phyloP scores from a whole-genome alignment of 805 yeast species.

The Candida ascalaphidarum region DNA sequence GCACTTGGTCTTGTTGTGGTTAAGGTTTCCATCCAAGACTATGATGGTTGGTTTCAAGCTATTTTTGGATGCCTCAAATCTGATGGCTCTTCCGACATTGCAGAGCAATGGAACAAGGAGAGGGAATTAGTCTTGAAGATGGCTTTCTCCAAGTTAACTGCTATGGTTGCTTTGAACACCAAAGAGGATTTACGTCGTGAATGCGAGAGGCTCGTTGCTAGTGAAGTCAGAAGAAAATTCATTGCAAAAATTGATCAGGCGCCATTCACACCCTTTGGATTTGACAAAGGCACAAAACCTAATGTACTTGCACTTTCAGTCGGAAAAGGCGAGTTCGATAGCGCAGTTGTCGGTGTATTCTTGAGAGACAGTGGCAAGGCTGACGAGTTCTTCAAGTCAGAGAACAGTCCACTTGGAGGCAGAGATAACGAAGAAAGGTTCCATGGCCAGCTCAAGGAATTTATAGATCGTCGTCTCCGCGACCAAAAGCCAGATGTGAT shows the following conservation, averaged over 20 bases:
- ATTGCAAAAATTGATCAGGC: constrained; percentile 80
- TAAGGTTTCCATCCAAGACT: constrained; percentile 45
- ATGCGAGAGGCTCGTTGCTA: constrained; percentile 64
- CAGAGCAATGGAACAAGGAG: constrained; percentile 73
- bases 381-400: constrained; percentile 69
- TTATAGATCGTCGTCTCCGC: constrained; percentile 53
- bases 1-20: constrained; percentile 62
- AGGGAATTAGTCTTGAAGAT: constrained; percentile 58
- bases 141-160: constrained; percentile 61
- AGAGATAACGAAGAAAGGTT: constrained; percentile 35
- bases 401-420: constrained; percentile 52
- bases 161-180: constrained; percentile 62
- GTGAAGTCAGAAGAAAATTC: constrained; percentile 63
- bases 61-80: constrained; percentile 52
- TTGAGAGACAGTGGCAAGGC: constrained; percentile 77
- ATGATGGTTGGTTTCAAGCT: constrained; percentile 31
- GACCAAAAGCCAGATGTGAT: constrained; percentile 69
- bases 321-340: constrained; percentile 79
- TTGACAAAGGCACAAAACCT: constrained; percentile 75
- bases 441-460: constrained; percentile 56
- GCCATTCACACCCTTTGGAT: constrained; percentile 78
- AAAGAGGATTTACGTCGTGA: constrained; percentile 74
- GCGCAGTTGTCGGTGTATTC: constrained; percentile 78
- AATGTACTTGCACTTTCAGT: constrained; percentile 73
- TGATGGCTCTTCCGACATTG: constrained; percentile 69